Evolutionary conservation across 768 basidiomycete genomes (phyloP), one percentile per base, ranked within the genome.

Genomic region (Termitomyces sp.): DNA sequence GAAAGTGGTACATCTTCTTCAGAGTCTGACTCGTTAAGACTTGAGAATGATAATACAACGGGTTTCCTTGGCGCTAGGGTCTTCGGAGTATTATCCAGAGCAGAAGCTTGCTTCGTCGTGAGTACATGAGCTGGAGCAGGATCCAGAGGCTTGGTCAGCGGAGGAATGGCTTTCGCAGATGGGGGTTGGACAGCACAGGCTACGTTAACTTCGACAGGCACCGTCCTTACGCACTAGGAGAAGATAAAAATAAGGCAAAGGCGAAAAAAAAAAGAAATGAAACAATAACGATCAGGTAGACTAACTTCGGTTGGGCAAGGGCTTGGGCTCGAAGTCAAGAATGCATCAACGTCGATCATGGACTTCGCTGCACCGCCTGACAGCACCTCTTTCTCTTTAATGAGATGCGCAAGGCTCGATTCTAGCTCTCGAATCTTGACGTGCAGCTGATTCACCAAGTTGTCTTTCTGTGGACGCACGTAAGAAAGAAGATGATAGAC

Each of bases 371-470:
- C 61, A 3, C 58, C 59, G 0, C 65, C 69, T 16, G 58, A 57
- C 33, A 71, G 69, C 16, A 60, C 62, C 41, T 66, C 71, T 51
- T 70, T 72, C 54, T 75, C 75, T 53, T 72, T 72, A 56, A 84
- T 69, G 37, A 74, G 65, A 52, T 75, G 76, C 0, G 81, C 80
- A 13, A 84, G 67, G 31, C 69, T 71, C 10, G 67, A 73, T 64
- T 84, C 81, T 13, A 85, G 67, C 16, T 75, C 74, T 5, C 63
- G 62, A 44, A 83, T 75, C 59, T 77, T 76, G 45, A 68, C 69
- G 57, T 79, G 76, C 22, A 80, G 69, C 52, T 75, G 69, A 54
- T 69, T 71, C 36, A 80, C 77, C 56, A 73, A 64, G 54, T 74
- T 78, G 49, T 84, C 81, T 13, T 54, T 54, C 57, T 58, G 45